Percentiles rank a stretch among this genome's conserved stretches.
These are phyloP conservation scores for Claviceps capensis DNA, from an alignment of 2,329 filamentous ascomycete genomes.

Conservation along the genomic window DNA sequence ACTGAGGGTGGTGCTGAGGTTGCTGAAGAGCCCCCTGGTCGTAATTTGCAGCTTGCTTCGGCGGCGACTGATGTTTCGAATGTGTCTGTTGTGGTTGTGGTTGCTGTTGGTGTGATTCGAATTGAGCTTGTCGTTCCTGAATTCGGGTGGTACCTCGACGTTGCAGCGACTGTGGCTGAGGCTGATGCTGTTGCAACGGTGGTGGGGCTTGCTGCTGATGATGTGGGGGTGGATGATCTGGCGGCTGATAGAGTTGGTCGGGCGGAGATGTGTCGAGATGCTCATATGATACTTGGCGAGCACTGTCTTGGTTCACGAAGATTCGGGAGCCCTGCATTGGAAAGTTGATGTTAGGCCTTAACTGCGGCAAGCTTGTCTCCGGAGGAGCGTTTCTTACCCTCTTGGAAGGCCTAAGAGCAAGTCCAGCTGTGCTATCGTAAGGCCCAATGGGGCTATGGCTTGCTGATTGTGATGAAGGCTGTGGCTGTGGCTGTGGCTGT, in stretches of 20 bases:
- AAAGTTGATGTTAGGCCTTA: conserved; percentile 23
- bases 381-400: conserved; percentile 36
- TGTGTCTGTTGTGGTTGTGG: conserved; percentile 2
- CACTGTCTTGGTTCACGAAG: conserved; percentile 21
- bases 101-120: conserved; percentile 5
- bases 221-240: conserved; percentile 10
- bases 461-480: conserved; percentile 1
- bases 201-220: conserved; percentile 17
- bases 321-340: conserved; percentile 26
- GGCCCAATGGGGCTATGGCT: conserved; percentile 17
- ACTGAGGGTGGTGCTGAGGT: conserved; percentile 14
- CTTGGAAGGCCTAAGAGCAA: conserved; percentile 43
- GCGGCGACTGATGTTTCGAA: conserved; percentile 6
- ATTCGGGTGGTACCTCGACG: conserved; percentile 11
- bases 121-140: conserved; percentile 21
- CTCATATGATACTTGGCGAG: conserved; percentile 35
- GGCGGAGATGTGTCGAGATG: conserved; percentile 29
- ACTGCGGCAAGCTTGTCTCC: conserved; percentile 25
- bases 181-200: conserved; percentile 16
- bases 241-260: conserved; percentile 29
- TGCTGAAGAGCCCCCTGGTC: conserved; percentile 21
- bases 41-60: conserved; percentile 19
- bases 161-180: conserved; percentile 16
- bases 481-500: background rate
- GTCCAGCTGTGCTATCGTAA: conserved; percentile 35